Conservation (phyloP, 2,329 filamentous ascomycete species). For the Fusarium heterosporum region DNA sequence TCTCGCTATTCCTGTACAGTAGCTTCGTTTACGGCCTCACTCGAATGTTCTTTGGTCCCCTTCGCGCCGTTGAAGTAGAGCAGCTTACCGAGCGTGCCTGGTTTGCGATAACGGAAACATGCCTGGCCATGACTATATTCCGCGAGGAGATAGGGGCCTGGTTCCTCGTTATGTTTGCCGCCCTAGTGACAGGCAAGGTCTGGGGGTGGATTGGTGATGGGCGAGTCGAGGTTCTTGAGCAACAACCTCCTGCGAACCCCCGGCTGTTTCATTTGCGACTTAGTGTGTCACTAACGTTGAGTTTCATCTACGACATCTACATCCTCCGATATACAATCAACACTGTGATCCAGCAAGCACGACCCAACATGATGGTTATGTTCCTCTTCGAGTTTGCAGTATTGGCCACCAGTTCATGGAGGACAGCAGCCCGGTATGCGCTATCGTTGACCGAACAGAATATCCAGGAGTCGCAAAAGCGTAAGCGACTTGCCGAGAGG, state of each 20-base stretch:
- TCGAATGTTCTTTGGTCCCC: slow-evolving; percentile 86
- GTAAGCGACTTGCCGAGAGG: slow-evolving; percentile 73
- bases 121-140: slow-evolving; percentile 98
- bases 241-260: slow-evolving; percentile 91
- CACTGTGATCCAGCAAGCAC: slow-evolving; percentile 85
- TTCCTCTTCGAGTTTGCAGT: slow-evolving; percentile 98
- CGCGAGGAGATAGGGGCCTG: slow-evolving; percentile 93
- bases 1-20: slow-evolving; percentile 83
- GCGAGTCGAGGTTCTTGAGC: slow-evolving; percentile 91
- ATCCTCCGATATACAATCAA: slow-evolving; percentile 85
- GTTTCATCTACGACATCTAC: slow-evolving; percentile 81
- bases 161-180: slow-evolving; percentile 97
- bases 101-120: slow-evolving; percentile 98
- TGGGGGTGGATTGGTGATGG: slow-evolving; percentile 99
- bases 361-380: slow-evolving; percentile 99
- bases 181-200: slow-evolving; percentile 91
- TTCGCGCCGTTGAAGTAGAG: slow-evolving; percentile 94
- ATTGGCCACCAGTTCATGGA: slow-evolving; percentile 80
- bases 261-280: slow-evolving; percentile 88
- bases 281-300: slow-evolving; percentile 80
- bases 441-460: slow-evolving; percentile 82
- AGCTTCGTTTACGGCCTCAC: slow-evolving; percentile 88
- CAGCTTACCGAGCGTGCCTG: slow-evolving; percentile 97
- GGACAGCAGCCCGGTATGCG: slow-evolving; percentile 81
- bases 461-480: slow-evolving; percentile 80